Evolutionary conservation across 2,329 filamentous ascomycete genomes (phyloP).

Genomic region (Fusarium hainanense): DNA sequence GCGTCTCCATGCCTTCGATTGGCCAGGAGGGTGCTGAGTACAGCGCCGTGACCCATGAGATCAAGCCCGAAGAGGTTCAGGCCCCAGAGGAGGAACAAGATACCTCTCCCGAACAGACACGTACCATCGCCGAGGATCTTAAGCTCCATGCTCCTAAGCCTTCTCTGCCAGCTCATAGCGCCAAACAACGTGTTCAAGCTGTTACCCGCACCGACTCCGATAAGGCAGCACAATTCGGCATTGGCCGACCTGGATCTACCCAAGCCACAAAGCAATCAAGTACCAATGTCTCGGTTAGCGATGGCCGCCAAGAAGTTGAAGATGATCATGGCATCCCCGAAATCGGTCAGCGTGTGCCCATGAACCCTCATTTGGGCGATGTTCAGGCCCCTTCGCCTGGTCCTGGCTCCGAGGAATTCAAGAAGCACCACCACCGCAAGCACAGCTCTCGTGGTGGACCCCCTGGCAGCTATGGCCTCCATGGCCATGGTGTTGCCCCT

Average conservation of each 20-base stretch:
- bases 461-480: conserved; percentile 91
- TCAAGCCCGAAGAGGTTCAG: conserved; percentile 53
- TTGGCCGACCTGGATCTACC: conserved; percentile 71
- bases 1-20: conserved; percentile 84
- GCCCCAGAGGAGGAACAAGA: conserved; percentile 53
- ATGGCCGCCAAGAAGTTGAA: conserved; percentile 63
- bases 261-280: conserved; percentile 72
- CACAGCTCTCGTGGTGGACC: conserved; percentile 78
- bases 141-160: conserved; percentile 91
- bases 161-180: conserved; percentile 81
- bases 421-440: conserved; percentile 74
- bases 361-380: conserved; percentile 92
- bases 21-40: conserved; percentile 94
- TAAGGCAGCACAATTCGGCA: conserved; percentile 83
- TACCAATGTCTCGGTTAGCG: conserved; percentile 65
- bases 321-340: conserved; percentile 92
- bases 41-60: conserved; percentile 66
- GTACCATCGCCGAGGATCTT: conserved; percentile 81
- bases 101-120: conserved; percentile 75
- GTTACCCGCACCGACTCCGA: conserved; percentile 95
- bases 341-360: conserved; percentile 91
- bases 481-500: conserved; percentile 82
- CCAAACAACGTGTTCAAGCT: conserved; percentile 82
- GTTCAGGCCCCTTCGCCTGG: conserved; percentile 93
- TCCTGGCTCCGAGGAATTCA: conserved; percentile 58